These are phyloP conservation scores for Priceomyces haplophilus DNA, from an alignment of 805 yeast species.

Conservation along the genomic window DNA sequence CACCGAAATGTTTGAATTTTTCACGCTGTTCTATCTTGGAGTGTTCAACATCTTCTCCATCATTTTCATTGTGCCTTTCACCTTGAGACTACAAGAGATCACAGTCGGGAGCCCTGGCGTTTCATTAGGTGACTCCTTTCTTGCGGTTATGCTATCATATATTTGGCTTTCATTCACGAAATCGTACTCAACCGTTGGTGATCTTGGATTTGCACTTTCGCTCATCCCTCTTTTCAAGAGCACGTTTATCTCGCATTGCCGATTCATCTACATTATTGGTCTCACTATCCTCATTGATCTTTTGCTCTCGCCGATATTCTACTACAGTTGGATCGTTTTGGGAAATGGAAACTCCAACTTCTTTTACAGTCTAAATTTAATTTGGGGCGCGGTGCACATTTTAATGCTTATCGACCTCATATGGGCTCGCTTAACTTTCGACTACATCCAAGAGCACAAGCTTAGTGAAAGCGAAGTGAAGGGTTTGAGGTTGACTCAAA, in stretches of 20 bases:
- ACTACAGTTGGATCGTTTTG: constrained; percentile 88
- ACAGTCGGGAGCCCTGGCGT: background rate
- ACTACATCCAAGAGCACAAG: constrained; percentile 45
- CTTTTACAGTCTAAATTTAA: constrained; percentile 89
- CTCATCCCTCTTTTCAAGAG: constrained; percentile 43
- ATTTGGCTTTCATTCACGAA: constrained; percentile 60
- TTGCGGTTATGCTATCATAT: constrained; percentile 45
- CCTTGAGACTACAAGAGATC: constrained; percentile 56
- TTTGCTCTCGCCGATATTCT: constrained; percentile 80
- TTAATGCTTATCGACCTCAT: constrained; percentile 69
- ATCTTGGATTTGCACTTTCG: constrained; percentile 49
- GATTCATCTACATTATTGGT: constrained; percentile 43
- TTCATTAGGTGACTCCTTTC: constrained; percentile 49
- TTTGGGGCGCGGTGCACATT: constrained; percentile 68
- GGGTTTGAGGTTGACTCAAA: constrained; percentile 16
- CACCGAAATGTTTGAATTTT: constrained; percentile 90
- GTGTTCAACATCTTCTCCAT: constrained; percentile 76
- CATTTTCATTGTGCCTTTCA: constrained; percentile 67
- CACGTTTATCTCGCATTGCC: constrained; percentile 45
- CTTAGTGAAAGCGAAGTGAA: constrained; percentile 28
- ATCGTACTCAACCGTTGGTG: constrained; percentile 84
- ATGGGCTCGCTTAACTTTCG: constrained; percentile 75
- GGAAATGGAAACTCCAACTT: constrained; percentile 97
- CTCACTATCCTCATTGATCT: constrained; percentile 51
- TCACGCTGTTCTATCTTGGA: constrained; percentile 76